These are phyloP conservation scores for Cordyceps militaris DNA, from an alignment of 2,329 filamentous ascomycete genomes.

Conservation along the genomic window DNA sequence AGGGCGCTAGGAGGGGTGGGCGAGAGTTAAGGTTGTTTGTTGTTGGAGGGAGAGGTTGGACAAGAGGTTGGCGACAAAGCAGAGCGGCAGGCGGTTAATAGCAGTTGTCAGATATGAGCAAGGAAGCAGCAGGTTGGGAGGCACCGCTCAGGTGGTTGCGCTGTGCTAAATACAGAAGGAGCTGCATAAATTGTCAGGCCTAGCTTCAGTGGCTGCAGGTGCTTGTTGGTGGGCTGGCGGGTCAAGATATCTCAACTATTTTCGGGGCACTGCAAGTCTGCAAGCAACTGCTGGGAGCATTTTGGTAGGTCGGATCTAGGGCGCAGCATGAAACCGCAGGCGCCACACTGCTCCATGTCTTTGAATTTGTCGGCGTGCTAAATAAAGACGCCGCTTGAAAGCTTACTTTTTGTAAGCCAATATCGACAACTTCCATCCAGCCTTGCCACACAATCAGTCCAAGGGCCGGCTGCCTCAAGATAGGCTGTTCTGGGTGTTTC, in stretches of 20 bases:
- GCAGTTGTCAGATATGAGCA: not conserved
- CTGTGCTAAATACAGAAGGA: no score
- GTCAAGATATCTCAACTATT: not conserved
- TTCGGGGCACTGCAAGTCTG: not conserved
- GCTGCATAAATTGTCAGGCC: no score
- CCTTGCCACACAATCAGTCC: not conserved
- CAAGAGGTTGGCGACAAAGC: not conserved
- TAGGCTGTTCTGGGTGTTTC: not conserved
- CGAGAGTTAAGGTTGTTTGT: not conserved
- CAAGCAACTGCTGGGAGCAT: not conserved
- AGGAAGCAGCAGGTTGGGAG: no score
- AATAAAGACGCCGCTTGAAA: not conserved
- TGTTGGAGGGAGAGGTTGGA: not conserved
- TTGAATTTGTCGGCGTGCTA: not conserved
- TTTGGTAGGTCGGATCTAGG: not conserved
- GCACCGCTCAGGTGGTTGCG: no score
- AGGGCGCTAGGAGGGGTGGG: constrained; percentile 1
- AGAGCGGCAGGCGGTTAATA: not conserved
- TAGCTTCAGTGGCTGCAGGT: not conserved
- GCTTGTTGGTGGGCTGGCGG: not conserved
- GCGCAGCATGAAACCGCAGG: not conserved
- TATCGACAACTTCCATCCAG: not conserved
- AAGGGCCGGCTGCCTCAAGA: not conserved
- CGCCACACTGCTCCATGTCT: not conserved
- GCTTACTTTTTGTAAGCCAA: not conserved